These are phyloP conservation scores for Scenedesmus sp. DNA, from an alignment of 163 green algal genomes.

Conservation along the genomic window DNA sequence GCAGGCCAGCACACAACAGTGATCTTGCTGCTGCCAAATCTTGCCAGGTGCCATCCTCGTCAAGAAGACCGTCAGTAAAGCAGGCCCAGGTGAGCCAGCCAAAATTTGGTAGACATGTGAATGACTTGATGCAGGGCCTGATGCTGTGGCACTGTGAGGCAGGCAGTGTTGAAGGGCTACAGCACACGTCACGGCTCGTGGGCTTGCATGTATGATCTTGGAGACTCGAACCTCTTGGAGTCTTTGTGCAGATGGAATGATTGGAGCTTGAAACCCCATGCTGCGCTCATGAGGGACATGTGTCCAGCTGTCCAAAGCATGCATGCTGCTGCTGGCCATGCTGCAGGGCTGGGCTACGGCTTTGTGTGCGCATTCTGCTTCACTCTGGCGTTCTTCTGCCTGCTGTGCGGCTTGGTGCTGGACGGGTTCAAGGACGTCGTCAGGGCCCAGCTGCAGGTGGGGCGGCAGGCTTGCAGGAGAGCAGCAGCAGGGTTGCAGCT, in stretches of 20 bases:
- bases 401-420: conserved; percentile 66
- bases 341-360: conserved; percentile 61
- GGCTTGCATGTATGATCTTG: too few relatives aligned
- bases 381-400: conserved; percentile 61
- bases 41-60: neutral
- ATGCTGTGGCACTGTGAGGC: too few relatives aligned
- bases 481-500: neutral
- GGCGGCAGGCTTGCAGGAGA: neutral
- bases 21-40: neutral
- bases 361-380: conserved; percentile 66
- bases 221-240: too few relatives aligned
- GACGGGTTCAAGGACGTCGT: conserved; percentile 58
- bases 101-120: too few relatives aligned
- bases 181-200: too few relatives aligned
- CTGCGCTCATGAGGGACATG: too few relatives aligned
- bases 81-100: conserved; percentile 11
- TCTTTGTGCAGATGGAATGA: too few relatives aligned
- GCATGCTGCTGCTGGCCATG: neutral
- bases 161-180: too few relatives aligned
- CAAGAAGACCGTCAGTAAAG: conserved; percentile 32
- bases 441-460: conserved; percentile 21
- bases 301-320: neutral
- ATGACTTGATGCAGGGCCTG: too few relatives aligned
- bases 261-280: too few relatives aligned
- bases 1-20: too few relatives aligned